A percentile compares a stretch with the other conserved stretches of the same genome.
These are phyloP conservation scores for Vararia minispora DNA, from an alignment of 768 basidiomycete species.

Conservation along the genomic window DNA sequence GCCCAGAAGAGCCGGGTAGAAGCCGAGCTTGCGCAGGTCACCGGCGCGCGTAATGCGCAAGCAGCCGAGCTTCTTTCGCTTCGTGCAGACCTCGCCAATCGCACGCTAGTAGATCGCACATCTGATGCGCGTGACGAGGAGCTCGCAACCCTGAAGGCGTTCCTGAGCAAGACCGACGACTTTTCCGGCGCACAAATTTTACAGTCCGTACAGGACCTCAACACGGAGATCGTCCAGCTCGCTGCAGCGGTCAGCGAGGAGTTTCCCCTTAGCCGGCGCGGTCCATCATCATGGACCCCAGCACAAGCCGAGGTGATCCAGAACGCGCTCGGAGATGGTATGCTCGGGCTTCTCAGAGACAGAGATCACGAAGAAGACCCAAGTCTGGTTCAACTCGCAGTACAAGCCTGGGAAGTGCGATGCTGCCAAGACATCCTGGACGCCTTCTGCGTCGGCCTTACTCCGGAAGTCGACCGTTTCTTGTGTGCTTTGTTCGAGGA, in stretches of 20 bases:
- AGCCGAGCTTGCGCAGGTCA: constrained; percentile 8
- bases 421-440: constrained; percentile 22
- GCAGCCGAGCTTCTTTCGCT: constrained; percentile 13
- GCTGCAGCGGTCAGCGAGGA: constrained; percentile 23
- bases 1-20: constrained; percentile 13
- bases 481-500: constrained; percentile 19
- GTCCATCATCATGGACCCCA: constrained; percentile 13
- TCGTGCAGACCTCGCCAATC: constrained; percentile 13
- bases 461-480: constrained; percentile 20
- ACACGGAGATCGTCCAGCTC: constrained; percentile 25
- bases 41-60: constrained; percentile 5
- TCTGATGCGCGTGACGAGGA: constrained; percentile 16
- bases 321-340: constrained; percentile 19
- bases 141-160: constrained; percentile 22
- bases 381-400: constrained; percentile 24
- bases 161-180: constrained; percentile 25
- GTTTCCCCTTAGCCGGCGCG: constrained; percentile 17
- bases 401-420: constrained; percentile 27
- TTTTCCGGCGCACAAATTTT: constrained; percentile 24
- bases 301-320: constrained; percentile 20
- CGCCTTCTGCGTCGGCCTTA: constrained; percentile 23
- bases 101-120: constrained; percentile 18
- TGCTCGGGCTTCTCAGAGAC: constrained; percentile 19
- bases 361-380: constrained; percentile 22
- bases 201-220: constrained; percentile 23